Conservation (phyloP, 2,329 filamentous ascomycete genomes). For the Talaromyces sp. region DNA sequence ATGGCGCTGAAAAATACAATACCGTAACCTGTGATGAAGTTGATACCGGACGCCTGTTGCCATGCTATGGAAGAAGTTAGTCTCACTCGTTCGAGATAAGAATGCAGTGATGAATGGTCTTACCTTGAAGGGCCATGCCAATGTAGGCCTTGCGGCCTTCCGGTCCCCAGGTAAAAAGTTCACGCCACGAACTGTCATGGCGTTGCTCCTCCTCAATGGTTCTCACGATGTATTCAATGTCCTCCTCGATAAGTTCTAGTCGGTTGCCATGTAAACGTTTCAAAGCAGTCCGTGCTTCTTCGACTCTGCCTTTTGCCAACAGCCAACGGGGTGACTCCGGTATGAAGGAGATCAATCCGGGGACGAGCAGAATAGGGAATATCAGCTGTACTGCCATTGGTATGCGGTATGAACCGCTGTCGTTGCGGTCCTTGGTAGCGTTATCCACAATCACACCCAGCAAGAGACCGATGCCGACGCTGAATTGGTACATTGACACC, state of each 20-base stretch:
- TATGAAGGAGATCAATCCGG: conserved; percentile 21
- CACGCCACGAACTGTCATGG: conserved; percentile 49
- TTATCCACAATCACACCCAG: conserved; percentile 72
- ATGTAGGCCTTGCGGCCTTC: conserved; percentile 4
- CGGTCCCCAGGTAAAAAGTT: conserved; percentile 29
- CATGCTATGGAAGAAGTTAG: background rate
- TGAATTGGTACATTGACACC: conserved; percentile 78
- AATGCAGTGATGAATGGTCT: background rate
- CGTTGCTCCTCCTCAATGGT: conserved; percentile 79
- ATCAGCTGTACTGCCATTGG: conserved; percentile 74
- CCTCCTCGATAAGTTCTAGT: conserved; percentile 70
- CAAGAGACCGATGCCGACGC: conserved; percentile 73
- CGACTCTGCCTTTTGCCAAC: conserved; percentile 21
- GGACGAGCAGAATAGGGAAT: conserved; percentile 57
- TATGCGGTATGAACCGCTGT: conserved; percentile 71
- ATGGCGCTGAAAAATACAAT: conserved; percentile 78
- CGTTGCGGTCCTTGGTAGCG: conserved; percentile 57
- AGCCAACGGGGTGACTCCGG: conserved; percentile 31
- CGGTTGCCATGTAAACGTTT: conserved; percentile 65
- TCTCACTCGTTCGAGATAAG: background rate
- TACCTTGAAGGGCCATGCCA: conserved; percentile 7
- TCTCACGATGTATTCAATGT: conserved; percentile 80
- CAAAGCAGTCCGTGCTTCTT: conserved; percentile 47
- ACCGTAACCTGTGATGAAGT: conserved; percentile 88
- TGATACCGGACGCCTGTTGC: conserved; percentile 79